phyloP scores from a whole-genome alignment of 768 basidiomycete genomes.

The Tulasnella sp. region DNA sequence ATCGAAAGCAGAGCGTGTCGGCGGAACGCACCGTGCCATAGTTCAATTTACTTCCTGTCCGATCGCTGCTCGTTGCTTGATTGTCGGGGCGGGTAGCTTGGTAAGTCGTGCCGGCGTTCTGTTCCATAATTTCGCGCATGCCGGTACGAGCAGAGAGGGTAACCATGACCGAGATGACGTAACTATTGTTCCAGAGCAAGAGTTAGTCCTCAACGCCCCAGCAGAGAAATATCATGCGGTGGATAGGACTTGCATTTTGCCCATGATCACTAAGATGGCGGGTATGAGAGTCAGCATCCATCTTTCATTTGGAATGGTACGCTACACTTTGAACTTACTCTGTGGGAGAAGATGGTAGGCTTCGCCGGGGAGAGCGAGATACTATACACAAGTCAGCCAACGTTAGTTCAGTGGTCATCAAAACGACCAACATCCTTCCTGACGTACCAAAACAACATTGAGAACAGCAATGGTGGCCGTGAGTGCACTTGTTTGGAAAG shows the following conservation, averaged over 20 bases:
- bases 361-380: constrained; percentile 16
- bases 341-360: constrained; percentile 21
- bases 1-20: not conserved
- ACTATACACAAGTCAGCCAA: not conserved
- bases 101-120: constrained; percentile 13
- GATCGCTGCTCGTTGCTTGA: not conserved
- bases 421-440: not conserved
- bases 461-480: constrained; percentile 22
- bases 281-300: not conserved
- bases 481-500: constrained; percentile 19
- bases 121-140: constrained; percentile 14
- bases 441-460: constrained; percentile 19
- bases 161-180: constrained; percentile 18
- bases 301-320: not conserved
- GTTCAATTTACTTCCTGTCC: not conserved
- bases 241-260: constrained; percentile 11
- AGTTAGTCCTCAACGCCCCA: not conserved
- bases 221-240: not conserved
- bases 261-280: constrained; percentile 2
- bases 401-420: not conserved
- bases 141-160: constrained; percentile 12
- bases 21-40: not conserved
- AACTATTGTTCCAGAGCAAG: not conserved
- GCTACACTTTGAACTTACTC: not conserved
- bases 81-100: not conserved